phyloP scores from a whole-genome alignment of 2,329 filamentous ascomycete genomes.

The Claviceps arundinis region DNA sequence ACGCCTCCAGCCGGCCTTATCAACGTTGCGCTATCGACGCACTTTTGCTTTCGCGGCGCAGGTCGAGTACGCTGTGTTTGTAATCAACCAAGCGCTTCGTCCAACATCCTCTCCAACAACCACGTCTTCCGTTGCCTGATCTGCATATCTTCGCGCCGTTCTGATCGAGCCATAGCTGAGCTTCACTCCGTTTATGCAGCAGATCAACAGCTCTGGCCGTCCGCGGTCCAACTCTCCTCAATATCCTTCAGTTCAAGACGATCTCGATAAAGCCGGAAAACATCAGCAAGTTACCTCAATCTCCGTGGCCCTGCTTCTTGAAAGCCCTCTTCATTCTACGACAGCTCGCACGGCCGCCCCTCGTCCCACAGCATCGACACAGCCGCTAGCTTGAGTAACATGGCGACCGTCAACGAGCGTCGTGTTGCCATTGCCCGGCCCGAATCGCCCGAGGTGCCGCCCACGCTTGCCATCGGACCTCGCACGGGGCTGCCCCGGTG shows the following conservation, averaged over 20 bases:
- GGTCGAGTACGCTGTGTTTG: constrained; percentile 1
- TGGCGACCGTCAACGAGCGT: constrained; percentile 22
- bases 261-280: background rate
- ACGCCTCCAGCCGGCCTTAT: constrained; percentile 1
- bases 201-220: background rate
- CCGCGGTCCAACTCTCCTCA: constrained; percentile 3
- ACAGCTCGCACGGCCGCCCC: background rate
- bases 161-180: constrained; percentile 4
- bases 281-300: background rate
- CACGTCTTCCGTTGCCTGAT: background rate
- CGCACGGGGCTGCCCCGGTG: constrained; percentile 48
- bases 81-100: background rate
- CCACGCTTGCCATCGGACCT: constrained; percentile 48
- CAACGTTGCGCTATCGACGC: constrained; percentile 2
- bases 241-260: background rate
- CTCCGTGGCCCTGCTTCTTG: background rate
- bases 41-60: constrained; percentile 4
- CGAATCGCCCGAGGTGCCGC: constrained; percentile 46
- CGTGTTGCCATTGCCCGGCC: constrained; percentile 10
- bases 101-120: background rate
- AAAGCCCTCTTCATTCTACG: background rate
- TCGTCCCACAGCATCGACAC: background rate
- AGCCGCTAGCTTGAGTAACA: constrained; percentile 6
- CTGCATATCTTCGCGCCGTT: constrained; percentile 4
- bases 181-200: constrained; percentile 4